Conservation (phyloP, 2,329 filamentous ascomycete genomes). For the Beauveria caledonica region DNA sequence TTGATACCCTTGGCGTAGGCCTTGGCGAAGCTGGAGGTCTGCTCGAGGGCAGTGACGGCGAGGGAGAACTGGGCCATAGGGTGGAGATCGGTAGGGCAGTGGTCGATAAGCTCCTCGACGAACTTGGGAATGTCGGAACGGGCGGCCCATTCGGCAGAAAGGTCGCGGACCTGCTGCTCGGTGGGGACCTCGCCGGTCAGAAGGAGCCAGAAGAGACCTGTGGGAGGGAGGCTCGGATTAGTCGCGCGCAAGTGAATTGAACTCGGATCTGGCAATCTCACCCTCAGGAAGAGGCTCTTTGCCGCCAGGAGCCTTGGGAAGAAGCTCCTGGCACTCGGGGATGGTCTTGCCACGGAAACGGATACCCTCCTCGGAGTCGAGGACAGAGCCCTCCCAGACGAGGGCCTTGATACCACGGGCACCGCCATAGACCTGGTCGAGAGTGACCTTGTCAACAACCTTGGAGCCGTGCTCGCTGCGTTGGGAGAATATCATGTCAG, state of each 20-base stretch:
- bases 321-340: conserved; percentile 94
- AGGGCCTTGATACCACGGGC: conserved; percentile 97
- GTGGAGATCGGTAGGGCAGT: conserved; percentile 97
- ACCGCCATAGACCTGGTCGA: conserved; percentile 99
- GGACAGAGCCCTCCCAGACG: conserved; percentile 97
- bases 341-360: conserved; percentile 99
- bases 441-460: conserved; percentile 93
- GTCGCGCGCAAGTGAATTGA: neutral
- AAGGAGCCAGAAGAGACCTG: conserved; percentile 98
- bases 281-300: conserved; percentile 95
- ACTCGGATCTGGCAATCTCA: conserved; percentile 24
- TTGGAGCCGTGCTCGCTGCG: conserved; percentile 85
- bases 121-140: conserved; percentile 96
- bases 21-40: conserved; percentile 95
- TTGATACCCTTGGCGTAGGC: conserved; percentile 98
- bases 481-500: conserved; percentile 8
- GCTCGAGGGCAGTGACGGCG: conserved; percentile 95
- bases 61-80: conserved; percentile 99
- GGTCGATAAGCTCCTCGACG: conserved; percentile 98
- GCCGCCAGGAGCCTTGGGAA: conserved; percentile 94
- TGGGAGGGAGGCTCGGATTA: conserved; percentile 3
- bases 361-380: conserved; percentile 98
- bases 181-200: conserved; percentile 94
- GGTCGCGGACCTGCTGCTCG: conserved; percentile 96
- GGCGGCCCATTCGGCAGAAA: conserved; percentile 98